Evolutionary conservation across 176 grass and related monocot genomes (phyloP), one percentile per base, ranked within the genome.

Genomic region (Alloteropsis semialata): DNA sequence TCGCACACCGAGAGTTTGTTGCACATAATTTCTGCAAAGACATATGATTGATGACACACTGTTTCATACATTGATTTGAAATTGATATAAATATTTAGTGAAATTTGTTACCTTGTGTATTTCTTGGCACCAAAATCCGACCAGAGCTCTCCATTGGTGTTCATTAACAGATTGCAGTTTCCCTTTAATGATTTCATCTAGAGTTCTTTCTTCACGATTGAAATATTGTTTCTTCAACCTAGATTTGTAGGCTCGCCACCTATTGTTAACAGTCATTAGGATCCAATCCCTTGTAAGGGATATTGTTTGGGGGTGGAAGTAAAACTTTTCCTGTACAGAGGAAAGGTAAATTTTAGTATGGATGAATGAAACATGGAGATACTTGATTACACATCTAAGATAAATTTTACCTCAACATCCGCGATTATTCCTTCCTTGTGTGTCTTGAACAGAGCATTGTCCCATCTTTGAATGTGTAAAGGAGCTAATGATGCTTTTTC

Each of bases 41-140:
- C 0, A 65, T 3, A 0, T 29, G 0, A 43, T 6, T 22, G 6
- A 1, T 14, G 0, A 1, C 24, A 1, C 6, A 63, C 2, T 10
- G 0, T 36, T 10, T 25, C 13, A 17, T 18, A 12, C 32, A 4
- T 12, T 15, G 13, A 5, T 30, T 37, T 37, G 0, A 21, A 65
- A 36, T 4, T 3, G 8, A 36, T 63, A 1, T 17, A 62, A 62
- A 32, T 28, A 0, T 22, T 3, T 18, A 1, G 33, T 32, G 49
- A 17, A 5, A 24, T 7, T 65, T 22, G 14, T 18, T 8, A 80
- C 78, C 46, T n/a, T 51, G 9, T 79, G 44, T 37, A 5, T 0
- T 8, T 80, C 77, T 1, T 37, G 3, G 3, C 77, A 51, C 77
- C 45, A 80, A 3, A 80, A 27, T 50, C 21, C 22, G 53, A 67